Evolutionary conservation across 352 stramenopile genomes (phyloP).

Genomic region (Globisporangium barbulae): DNA sequence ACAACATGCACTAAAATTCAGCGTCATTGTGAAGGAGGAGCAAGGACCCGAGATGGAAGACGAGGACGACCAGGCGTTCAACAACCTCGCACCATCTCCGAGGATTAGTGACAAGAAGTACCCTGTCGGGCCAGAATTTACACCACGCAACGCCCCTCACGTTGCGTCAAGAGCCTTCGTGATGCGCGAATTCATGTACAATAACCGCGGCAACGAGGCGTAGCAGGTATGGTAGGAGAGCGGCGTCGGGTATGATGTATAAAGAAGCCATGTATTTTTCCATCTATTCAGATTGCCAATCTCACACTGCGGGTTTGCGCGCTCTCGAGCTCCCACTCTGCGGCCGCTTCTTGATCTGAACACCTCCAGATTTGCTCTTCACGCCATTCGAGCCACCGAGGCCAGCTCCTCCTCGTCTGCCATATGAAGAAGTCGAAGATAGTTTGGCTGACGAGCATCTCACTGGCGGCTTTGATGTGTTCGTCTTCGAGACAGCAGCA

Average conservation of each 20-base stretch:
- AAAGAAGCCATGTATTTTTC: background rate
- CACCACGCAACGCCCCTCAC: background rate
- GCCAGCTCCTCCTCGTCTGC: background rate
- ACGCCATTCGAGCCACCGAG: background rate
- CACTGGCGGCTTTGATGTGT: background rate
- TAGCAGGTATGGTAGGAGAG: slow-evolving; percentile 1
- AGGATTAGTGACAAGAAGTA: background rate
- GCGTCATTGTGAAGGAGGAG: background rate
- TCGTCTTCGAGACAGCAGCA: background rate
- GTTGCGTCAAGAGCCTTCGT: background rate
- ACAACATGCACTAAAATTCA: background rate
- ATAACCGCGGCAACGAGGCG: slow-evolving; percentile 12
- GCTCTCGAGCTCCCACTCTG: slow-evolving; percentile 2
- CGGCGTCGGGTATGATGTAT: background rate
- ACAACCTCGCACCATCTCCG: background rate
- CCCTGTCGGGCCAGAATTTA: background rate
- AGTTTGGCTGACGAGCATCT: slow-evolving; percentile 28
- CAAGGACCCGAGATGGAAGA: slow-evolving; percentile 9
- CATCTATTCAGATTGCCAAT: background rate
- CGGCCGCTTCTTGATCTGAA: background rate
- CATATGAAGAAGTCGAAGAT: background rate
- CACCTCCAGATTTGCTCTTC: background rate
- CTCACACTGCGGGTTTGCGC: slow-evolving; percentile 1
- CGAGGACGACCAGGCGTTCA: slow-evolving; percentile 1
- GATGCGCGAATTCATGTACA: slow-evolving; percentile 10